phyloP scores from a whole-genome alignment of 441 rosid species.

The Oxalis stricta region DNA sequence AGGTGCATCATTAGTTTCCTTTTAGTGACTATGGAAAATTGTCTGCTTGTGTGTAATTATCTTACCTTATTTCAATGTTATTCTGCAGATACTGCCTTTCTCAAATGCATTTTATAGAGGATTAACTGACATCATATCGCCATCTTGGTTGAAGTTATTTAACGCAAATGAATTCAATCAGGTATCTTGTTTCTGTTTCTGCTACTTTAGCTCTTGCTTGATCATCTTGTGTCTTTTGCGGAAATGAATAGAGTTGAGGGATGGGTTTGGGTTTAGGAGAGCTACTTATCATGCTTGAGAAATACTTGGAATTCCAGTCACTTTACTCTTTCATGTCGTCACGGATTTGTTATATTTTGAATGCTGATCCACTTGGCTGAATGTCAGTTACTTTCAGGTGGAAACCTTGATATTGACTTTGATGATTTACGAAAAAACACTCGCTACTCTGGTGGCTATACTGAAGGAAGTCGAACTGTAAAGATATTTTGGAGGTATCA shows the following conservation, averaged over 20 bases:
- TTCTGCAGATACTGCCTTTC: slow-evolving; percentile 79
- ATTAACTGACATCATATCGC: slow-evolving; percentile 72
- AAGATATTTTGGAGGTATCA: slow-evolving; percentile 92
- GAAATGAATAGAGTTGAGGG: too few species aligned
- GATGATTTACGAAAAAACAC: slow-evolving; percentile 78
- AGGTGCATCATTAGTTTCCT: slow-evolving; percentile 33
- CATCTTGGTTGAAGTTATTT: slow-evolving; percentile 88
- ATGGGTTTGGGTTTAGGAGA: too few species aligned
- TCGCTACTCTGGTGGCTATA: slow-evolving; percentile 87
- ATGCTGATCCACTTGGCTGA: slow-evolving; percentile 14
- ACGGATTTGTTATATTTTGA: not conserved
- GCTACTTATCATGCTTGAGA: too few species aligned
- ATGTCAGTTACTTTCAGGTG: slow-evolving; percentile 96
- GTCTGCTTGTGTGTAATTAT: slow-evolving; percentile 5
- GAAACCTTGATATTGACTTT: slow-evolving; percentile 83
- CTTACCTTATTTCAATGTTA: slow-evolving; percentile 12
- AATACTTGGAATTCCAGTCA: too few species aligned
- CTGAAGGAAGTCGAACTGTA: slow-evolving; percentile 76
- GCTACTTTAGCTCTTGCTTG: not conserved
- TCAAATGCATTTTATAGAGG: slow-evolving; percentile 97
- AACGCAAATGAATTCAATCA: slow-evolving; percentile 95
- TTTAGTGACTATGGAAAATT: slow-evolving; percentile 4
- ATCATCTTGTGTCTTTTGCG: not conserved
- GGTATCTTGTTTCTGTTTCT: slow-evolving; percentile 27
- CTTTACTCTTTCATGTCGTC: slow-evolving; percentile 1